phyloP scores from a whole-genome alignment of 179 eudicot species.

The Actinidia polygama region DNA sequence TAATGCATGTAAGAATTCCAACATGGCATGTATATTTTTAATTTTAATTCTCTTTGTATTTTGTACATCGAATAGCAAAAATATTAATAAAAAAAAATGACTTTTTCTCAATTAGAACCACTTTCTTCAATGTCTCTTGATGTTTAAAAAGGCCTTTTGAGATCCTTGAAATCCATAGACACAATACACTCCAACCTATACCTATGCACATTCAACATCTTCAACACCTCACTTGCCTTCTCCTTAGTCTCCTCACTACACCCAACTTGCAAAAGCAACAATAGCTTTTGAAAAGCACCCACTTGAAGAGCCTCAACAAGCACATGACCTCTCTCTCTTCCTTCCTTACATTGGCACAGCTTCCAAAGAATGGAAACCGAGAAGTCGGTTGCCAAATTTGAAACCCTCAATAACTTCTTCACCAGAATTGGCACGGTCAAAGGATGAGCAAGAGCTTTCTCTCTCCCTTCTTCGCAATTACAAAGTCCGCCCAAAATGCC shows the following conservation, averaged over 20 bases:
- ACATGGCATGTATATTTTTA: too few species aligned
- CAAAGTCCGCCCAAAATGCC: constrained; percentile 63
- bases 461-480: constrained; percentile 39
- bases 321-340: constrained; percentile 34
- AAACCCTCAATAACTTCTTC: constrained; percentile 73
- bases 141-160: constrained; percentile 64
- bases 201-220: constrained; percentile 58
- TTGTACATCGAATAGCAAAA: too few species aligned
- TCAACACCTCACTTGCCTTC: constrained; percentile 68
- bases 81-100: too few species aligned
- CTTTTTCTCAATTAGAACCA: background rate
- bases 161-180: constrained; percentile 68
- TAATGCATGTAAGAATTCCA: too few species aligned
- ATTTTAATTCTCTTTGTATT: too few species aligned
- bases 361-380: constrained; percentile 71
- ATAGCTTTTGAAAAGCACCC: constrained; percentile 78
- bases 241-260: constrained; percentile 63
- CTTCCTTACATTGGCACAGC: constrained; percentile 41
- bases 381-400: constrained; percentile 71
- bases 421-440: constrained; percentile 66
- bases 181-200: constrained; percentile 68
- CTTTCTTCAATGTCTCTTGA: background rate
- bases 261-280: constrained; percentile 72
- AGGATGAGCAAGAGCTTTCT: constrained; percentile 45
- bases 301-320: constrained; percentile 71